A percentile compares a stretch with the other conserved stretches of the same genome.
Evolutionary conservation across 73 alveolate species (phyloP).

Genomic region (Symbiodinium natans): DNA sequence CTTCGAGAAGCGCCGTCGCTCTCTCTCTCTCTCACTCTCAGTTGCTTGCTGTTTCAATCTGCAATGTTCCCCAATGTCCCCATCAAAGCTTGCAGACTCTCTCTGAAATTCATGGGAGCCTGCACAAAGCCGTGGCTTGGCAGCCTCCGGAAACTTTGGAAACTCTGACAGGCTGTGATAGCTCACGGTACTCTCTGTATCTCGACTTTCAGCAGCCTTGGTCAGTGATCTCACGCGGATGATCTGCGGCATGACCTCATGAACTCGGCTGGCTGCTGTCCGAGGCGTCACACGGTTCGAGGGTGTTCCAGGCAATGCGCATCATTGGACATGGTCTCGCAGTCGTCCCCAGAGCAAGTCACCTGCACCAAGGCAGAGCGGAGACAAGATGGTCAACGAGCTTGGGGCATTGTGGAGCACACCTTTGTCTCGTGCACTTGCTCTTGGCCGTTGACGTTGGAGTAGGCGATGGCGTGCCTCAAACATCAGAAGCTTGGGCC

Average conservation of each 20-base stretch:
- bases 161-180: not conserved
- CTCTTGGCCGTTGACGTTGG: constrained; percentile 71
- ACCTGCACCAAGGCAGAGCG: not conserved
- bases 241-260: constrained; percentile 83
- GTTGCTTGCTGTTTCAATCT: too few relatives aligned
- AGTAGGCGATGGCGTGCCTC: constrained; percentile 73
- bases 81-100: too few relatives aligned
- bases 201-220: too few relatives aligned
- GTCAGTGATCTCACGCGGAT: constrained; percentile 61
- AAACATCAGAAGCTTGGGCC: not conserved
- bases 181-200: too few relatives aligned
- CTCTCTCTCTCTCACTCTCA: too few relatives aligned
- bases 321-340: constrained; percentile 72
- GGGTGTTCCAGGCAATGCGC: not conserved
- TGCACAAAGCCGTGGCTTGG: constrained; percentile 15
- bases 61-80: too few relatives aligned
- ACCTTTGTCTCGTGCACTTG: constrained; percentile 66
- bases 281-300: not conserved
- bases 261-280: too few relatives aligned
- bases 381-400: not conserved
- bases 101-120: too few relatives aligned
- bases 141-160: not conserved
- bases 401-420: not conserved
- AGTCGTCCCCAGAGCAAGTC: constrained; percentile 75
- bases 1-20: not conserved